Conservation (phyloP, 2,329 filamentous ascomycete genomes). For the Microdochium nivale region DNA sequence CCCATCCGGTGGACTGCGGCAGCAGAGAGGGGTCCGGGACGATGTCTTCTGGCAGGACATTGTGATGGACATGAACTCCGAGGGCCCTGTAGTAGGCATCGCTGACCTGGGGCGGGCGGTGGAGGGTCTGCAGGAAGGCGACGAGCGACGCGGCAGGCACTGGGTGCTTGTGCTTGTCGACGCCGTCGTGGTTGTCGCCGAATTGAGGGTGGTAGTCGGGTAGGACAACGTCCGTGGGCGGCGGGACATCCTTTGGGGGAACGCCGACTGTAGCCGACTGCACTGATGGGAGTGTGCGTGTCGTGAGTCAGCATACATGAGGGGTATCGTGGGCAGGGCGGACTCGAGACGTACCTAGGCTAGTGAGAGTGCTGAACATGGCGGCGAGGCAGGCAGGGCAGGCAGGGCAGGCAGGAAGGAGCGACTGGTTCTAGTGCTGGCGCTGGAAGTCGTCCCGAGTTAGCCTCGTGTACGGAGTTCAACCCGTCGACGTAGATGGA, state of each 20-base stretch:
- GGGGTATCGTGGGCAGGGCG: too few relatives aligned
- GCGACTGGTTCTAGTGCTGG: too few relatives aligned
- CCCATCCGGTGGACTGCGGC: conserved; percentile 45
- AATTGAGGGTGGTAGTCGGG: conserved; percentile 31
- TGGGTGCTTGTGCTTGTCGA: conserved; percentile 3
- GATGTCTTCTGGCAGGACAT: conserved; percentile 38
- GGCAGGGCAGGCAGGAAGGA: not conserved
- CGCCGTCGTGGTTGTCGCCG: conserved; percentile 1
- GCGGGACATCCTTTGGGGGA: conserved; percentile 42
- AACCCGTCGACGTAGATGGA: too few relatives aligned
- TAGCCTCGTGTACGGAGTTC: too few relatives aligned
- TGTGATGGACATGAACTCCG: conserved; percentile 44
- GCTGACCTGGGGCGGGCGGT: conserved; percentile 40
- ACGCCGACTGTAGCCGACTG: conserved; percentile 12
- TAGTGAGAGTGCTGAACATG: not conserved
- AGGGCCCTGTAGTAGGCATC: conserved; percentile 46
- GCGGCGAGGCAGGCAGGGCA: not conserved
- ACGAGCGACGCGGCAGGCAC: conserved; percentile 30
- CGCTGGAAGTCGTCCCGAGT: too few relatives aligned
- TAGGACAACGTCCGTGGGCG: conserved; percentile 45
- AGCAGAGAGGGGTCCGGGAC: conserved; percentile 44
- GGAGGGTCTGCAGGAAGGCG: conserved; percentile 41
- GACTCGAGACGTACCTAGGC: not conserved
- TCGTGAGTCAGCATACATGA: conserved; percentile 6
- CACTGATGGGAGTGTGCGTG: conserved; percentile 14